These are phyloP conservation scores for Pseudozyma sp. DNA, from an alignment of 1,284 basidiomycete species.

Conservation along the genomic window DNA sequence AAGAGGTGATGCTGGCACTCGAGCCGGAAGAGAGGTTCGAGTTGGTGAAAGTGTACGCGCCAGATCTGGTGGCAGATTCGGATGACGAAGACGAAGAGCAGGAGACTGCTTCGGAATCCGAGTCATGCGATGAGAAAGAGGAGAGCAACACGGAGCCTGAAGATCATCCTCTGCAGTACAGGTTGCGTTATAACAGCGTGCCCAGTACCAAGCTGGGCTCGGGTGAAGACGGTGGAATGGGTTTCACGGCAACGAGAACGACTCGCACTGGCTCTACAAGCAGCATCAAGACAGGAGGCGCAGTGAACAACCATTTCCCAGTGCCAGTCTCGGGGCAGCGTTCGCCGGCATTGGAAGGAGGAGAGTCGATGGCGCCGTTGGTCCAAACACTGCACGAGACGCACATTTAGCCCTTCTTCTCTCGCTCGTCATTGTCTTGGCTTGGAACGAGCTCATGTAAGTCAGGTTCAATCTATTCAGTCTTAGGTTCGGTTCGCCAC, in stretches of 20 bases:
- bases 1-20: neutral
- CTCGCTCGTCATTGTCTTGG: neutral
- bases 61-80: slow-evolving; percentile 6
- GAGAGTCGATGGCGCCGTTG: neutral
- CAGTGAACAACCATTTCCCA: neutral
- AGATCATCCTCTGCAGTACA: neutral
- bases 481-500: too few relatives aligned
- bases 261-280: neutral
- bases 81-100: slow-evolving; percentile 8
- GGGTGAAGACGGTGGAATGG: neutral
- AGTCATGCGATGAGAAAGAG: neutral
- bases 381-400: slow-evolving; percentile 12
- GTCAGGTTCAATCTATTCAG: too few relatives aligned
- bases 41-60: slow-evolving; percentile 26
- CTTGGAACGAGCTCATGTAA: neutral
- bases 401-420: neutral
- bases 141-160: neutral
- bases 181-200: neutral
- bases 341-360: neutral
- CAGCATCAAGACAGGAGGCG: neutral
- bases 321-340: neutral
- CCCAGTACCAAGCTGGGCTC: neutral
- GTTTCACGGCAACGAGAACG: slow-evolving; percentile 1
- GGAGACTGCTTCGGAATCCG: neutral
- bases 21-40: slow-evolving; percentile 20